phyloP scores from a whole-genome alignment of 2,329 filamentous ascomycete genomes.

The Fusarium ambrosium region DNA sequence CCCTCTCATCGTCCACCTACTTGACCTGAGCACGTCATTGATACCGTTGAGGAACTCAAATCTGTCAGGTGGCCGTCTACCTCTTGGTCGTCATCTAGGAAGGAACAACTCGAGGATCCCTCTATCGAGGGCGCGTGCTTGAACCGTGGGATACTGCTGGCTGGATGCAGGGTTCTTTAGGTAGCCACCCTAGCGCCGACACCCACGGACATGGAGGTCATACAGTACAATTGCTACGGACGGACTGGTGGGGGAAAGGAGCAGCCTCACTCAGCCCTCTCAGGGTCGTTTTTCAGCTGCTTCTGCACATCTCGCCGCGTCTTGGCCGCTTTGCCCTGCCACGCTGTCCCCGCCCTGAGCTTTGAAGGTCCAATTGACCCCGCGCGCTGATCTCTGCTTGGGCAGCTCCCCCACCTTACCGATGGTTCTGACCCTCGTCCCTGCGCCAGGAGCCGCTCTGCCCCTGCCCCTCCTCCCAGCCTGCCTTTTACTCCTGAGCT shows the following conservation, averaged over 20 bases:
- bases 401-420: slow-evolving; percentile 7
- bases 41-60: not conserved
- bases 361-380: slow-evolving; percentile 18
- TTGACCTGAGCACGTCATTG: not conserved
- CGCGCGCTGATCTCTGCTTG: slow-evolving; percentile 10
- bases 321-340: slow-evolving; percentile 2
- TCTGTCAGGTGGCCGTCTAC: not conserved
- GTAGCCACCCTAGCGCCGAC: not conserved
- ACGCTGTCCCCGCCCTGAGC: slow-evolving; percentile 7
- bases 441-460: slow-evolving; percentile 2
- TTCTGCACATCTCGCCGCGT: slow-evolving; percentile 4
- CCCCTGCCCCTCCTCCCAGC: slow-evolving; percentile 2
- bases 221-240: not conserved
- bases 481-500: slow-evolving; percentile 2
- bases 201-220: not conserved
- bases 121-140: not conserved
- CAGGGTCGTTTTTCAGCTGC: not conserved
- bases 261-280: not conserved
- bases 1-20: not conserved
- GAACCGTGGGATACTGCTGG: not conserved
- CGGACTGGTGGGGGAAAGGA: slow-evolving; percentile 6
- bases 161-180: not conserved
- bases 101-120: not conserved
- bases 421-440: not conserved
- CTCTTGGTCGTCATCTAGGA: not conserved